Conservation (phyloP, 805 yeast genomes). For the Zygosaccharomyces lentus region DNA sequence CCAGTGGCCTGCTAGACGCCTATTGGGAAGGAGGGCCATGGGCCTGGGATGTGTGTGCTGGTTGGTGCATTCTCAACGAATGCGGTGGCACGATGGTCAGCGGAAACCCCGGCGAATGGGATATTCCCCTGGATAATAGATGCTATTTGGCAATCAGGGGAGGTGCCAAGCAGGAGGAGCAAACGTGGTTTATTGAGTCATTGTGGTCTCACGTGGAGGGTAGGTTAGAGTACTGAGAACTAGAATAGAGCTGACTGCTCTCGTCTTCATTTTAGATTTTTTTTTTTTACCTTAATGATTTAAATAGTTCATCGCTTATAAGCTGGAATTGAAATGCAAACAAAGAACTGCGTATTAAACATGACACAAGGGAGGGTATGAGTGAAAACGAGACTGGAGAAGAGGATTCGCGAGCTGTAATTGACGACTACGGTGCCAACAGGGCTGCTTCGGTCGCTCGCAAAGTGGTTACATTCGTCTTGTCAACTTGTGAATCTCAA, state of each 20-base stretch:
- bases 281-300: neutral
- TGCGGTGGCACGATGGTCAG: constrained; percentile 57
- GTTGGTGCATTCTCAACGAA: constrained; percentile 57
- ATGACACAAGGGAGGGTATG: neutral
- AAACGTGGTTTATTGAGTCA: constrained; percentile 42
- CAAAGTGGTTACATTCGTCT: constrained; percentile 23
- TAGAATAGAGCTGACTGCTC: neutral
- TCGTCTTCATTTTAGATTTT: neutral
- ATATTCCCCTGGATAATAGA: constrained; percentile 47
- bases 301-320: neutral
- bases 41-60: constrained; percentile 69
- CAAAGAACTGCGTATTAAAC: neutral
- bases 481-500: constrained; percentile 25
- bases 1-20: constrained; percentile 54
- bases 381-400: neutral
- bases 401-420: neutral
- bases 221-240: constrained; percentile 37
- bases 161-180: constrained; percentile 39
- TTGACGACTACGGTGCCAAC: constrained; percentile 5
- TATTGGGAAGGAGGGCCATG: constrained; percentile 72
- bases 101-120: constrained; percentile 48
- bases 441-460: constrained; percentile 17
- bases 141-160: constrained; percentile 58
- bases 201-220: constrained; percentile 52
- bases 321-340: neutral